Percentiles rank a stretch among this genome's conserved stretches.
Evolutionary conservation across 257 asterid genomes (phyloP).

Genomic region (Ehretia macrophylla): DNA sequence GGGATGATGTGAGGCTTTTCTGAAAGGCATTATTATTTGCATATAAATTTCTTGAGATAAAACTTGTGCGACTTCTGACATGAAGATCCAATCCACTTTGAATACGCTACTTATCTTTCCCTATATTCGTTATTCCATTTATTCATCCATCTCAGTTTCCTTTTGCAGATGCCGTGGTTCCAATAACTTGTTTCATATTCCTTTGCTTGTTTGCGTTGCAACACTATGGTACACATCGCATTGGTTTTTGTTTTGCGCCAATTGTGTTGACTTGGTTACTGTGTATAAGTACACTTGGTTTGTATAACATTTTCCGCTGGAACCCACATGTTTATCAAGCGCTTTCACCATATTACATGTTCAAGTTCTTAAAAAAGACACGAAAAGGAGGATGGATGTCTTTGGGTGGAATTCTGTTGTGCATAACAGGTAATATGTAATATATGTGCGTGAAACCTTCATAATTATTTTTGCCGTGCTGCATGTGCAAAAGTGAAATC

Average conservation of each 20-base stretch:
- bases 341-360: conserved; percentile 84
- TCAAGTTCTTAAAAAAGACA: conserved; percentile 85
- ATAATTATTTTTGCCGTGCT: not conserved
- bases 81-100: too few species aligned
- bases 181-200: conserved; percentile 89
- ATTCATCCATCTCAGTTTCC: conserved; percentile 8
- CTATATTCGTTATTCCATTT: not conserved
- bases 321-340: conserved; percentile 85
- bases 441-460: not conserved
- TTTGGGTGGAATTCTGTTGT: conserved; percentile 86
- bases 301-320: conserved; percentile 82
- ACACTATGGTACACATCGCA: conserved; percentile 92
- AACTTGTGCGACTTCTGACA: too few species aligned
- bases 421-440: conserved; percentile 81
- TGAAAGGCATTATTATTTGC: too few species aligned
- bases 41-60: too few species aligned
- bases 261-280: conserved; percentile 73
- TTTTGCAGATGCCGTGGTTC: conserved; percentile 87
- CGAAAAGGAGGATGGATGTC: conserved; percentile 98
- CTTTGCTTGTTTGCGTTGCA: conserved; percentile 92
- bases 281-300: conserved; percentile 80
- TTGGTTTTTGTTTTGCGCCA: conserved; percentile 87
- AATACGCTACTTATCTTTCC: not conserved
- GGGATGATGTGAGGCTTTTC: too few species aligned
- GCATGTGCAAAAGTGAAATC: too few species aligned